Base-by-base conservation (phyloP, 1,284 basidiomycete species). In the Bondarzewia mesenterica region DNA sequence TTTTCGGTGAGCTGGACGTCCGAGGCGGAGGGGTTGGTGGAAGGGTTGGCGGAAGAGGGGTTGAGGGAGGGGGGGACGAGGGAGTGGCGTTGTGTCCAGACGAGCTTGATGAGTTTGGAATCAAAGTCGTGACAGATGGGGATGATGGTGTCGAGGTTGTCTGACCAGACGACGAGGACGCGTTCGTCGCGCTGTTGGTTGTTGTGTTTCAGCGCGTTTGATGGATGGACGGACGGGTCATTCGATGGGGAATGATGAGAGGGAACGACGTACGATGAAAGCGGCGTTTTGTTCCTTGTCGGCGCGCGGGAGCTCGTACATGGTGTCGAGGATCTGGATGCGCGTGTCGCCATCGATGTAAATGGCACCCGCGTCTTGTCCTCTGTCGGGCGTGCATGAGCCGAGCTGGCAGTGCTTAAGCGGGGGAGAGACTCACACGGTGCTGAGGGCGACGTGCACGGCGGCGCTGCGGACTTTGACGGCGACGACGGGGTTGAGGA, bases 271-370 rank as follows among this genome's bases (percentile, higher is more conserved):
- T 57, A 84, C 82, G 51, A 91, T 76, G 64, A 92, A 91, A 18
- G 87, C 87, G n/a, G 80, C 88, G 52, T 85, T 85, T 58, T 91
- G 88, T 55, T 89, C 85, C 65, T 87, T 89, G 59, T 89, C 79
- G 1, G 86, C 87, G 20, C 73, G 71, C 4, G 80, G 77, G 4
- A 91, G 70, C 52, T 78, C 70, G 41, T 63, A 60, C 59, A 89
- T 80, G 21, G 70, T 75, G 49, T 85, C 78, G 12, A 85, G 59
- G 46, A 85, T 75, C 62, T 85, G 82, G 48, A 85, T 85, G 4
- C 81, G 77, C 5, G 81, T 73, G 49, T 73, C 65, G 16, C 57
- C 55, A 58, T 82, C 79, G 50, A 85, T 64, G 52, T 77, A 77
- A 51, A 85, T 75, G 42, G 72, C 74, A 21, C 66, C 64, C 0